A percentile compares a stretch with the other conserved stretches of the same genome.
phyloP scores from a whole-genome alignment of 225 moss, liverwort and hornwort species.

The Takakia lepidozioides region DNA sequence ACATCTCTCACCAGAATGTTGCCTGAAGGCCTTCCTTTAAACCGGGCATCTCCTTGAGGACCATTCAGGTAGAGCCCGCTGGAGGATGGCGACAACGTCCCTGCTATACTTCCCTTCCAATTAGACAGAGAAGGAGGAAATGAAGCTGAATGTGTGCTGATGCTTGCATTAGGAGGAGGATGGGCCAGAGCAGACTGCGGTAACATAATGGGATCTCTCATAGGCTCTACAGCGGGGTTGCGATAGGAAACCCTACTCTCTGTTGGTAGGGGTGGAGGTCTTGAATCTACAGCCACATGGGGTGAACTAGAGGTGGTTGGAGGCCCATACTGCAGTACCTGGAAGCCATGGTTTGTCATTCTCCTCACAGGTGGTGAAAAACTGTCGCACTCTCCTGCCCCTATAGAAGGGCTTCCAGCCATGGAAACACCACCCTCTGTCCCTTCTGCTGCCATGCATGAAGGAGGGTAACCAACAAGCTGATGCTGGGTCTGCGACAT shows the following conservation, averaged over 20 bases:
- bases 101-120: slow-evolving; percentile 24
- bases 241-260: slow-evolving; percentile 11
- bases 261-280: no score
- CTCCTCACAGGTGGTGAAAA: no score
- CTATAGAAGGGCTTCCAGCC: no score
- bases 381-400: no score
- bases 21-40: background rate
- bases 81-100: slow-evolving; percentile 28
- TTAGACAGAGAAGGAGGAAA: slow-evolving; percentile 29
- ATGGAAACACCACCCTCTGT: slow-evolving; percentile 1
- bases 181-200: slow-evolving; percentile 23
- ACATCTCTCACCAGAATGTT: slow-evolving; percentile 6
- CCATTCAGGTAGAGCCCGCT: slow-evolving; percentile 30
- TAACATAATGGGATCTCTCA: slow-evolving; percentile 22
- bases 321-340: slow-evolving; percentile 7
- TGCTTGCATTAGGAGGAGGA: slow-evolving; percentile 17
- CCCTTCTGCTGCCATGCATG: slow-evolving; percentile 13
- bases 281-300: no score
- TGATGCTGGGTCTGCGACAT: slow-evolving; percentile 19
- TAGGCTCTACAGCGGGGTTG: slow-evolving; percentile 10
- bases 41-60: slow-evolving; percentile 13
- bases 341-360: no score
- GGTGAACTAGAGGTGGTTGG: slow-evolving; percentile 12
- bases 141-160: slow-evolving; percentile 17
- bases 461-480: slow-evolving; percentile 8